Percentiles rank a stretch among this genome's conserved stretches.
Conservation (phyloP, 331 rosid genomes). For the Dryas integrifolia region DNA sequence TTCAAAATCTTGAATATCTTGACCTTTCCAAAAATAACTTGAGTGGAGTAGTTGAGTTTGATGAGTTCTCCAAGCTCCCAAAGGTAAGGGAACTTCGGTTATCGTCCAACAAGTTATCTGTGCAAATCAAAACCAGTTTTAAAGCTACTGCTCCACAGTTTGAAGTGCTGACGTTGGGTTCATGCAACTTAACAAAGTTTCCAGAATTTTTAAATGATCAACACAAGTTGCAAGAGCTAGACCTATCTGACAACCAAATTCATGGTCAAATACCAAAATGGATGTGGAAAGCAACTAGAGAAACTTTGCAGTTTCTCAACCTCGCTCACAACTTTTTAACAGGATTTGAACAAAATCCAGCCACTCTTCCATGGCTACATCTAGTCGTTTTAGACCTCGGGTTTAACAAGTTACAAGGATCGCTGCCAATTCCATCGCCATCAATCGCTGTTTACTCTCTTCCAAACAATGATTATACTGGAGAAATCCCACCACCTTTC, state of each 20-base stretch:
- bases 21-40: neutral
- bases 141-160: neutral
- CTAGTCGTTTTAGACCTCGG: too few species aligned
- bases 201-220: constrained; percentile 12
- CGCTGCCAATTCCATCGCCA: too few species aligned
- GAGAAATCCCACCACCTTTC: neutral
- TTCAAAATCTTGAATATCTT: rapidly evolving
- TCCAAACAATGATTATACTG: neutral
- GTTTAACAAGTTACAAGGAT: too few species aligned
- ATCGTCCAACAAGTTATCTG: constrained; percentile 24
- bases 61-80: constrained; percentile 24
- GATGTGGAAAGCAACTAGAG: neutral
- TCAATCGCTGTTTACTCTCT: too few species aligned
- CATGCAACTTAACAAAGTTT: neutral
- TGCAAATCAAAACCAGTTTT: neutral
- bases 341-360: neutral
- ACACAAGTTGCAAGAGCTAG: neutral
- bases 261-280: constrained; percentile 17
- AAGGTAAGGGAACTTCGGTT: rapidly evolving
- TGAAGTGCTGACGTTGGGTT: too few species aligned
- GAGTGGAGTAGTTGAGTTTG: constrained; percentile 26
- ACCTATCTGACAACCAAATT: constrained; percentile 5
- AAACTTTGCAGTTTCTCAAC: neutral
- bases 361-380: too few species aligned
- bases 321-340: neutral